A percentile compares a stretch with the other conserved stretches of the same genome.
phyloP scores from a whole-genome alignment of 2,329 filamentous ascomycete genomes.

The Botrytis cinerea region DNA sequence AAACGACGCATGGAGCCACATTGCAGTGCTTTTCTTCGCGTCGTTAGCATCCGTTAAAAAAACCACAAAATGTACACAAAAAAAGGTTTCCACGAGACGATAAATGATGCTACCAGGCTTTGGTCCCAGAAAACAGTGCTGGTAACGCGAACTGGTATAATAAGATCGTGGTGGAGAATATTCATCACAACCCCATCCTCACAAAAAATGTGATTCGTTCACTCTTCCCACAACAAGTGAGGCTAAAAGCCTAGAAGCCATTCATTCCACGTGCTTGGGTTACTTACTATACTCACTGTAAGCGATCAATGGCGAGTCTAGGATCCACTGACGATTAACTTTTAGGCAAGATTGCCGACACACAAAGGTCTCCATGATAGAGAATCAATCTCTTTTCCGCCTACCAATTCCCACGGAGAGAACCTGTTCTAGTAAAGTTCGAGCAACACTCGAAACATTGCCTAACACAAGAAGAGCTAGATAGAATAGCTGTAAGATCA shows the following conservation, averaged over 20 bases:
- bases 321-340: neutral
- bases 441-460: neutral
- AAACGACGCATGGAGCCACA: neutral
- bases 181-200: neutral
- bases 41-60: neutral
- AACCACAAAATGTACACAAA: neutral
- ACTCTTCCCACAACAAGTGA: neutral
- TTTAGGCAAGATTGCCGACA: neutral
- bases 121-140: neutral
- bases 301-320: neutral
- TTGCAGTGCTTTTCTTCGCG: neutral
- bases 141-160: neutral
- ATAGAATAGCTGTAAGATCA: neutral
- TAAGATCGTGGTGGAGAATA: neutral
- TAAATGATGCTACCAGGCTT: neutral
- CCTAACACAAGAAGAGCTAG: neutral
- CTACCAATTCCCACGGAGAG: neutral
- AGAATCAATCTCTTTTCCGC: neutral
- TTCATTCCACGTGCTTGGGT: neutral
- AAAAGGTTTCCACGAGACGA: neutral
- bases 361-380: neutral
- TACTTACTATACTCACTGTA: neutral
- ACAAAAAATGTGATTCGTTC: neutral
- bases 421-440: rapidly evolving
- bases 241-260: neutral